phyloP scores from a whole-genome alignment of 805 yeast species.

The Debaryomyces tyrocola region DNA sequence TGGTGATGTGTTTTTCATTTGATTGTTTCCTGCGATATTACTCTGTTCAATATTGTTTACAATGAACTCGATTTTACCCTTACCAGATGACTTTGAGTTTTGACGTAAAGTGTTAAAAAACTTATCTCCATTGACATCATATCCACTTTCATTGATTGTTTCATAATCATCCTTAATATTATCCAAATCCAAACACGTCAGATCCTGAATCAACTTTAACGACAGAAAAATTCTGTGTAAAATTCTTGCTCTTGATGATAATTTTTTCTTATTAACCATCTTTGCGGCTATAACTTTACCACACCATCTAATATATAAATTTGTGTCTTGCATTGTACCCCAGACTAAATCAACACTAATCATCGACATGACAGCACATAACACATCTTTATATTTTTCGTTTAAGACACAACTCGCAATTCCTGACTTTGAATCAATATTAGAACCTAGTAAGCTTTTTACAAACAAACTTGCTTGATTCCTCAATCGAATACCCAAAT shows the following conservation, averaged over 20 bases:
- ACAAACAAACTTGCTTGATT: constrained; percentile 73
- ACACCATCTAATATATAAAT: constrained; percentile 71
- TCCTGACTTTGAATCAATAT: constrained; percentile 30
- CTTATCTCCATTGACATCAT: constrained; percentile 38
- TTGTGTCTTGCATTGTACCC: constrained; percentile 89
- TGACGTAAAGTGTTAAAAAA: constrained; percentile 17
- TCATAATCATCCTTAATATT: constrained; percentile 37
- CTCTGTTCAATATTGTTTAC: constrained; percentile 12
- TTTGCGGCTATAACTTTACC: constrained; percentile 71
- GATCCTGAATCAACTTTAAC: constrained; percentile 72
- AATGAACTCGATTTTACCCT: constrained; percentile 26
- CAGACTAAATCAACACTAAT: constrained; percentile 84
- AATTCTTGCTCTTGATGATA: constrained; percentile 74
- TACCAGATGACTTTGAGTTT: constrained; percentile 7
- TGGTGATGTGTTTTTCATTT: constrained; percentile 28
- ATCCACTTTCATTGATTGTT: constrained; percentile 22
- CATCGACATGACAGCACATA: constrained; percentile 83
- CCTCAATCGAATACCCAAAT: constrained; percentile 71
- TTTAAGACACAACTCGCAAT: constrained; percentile 48
- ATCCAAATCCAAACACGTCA: constrained; percentile 51
- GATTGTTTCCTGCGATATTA: constrained; percentile 1
- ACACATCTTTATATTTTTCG: constrained; percentile 77
- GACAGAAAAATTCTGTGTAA: constrained; percentile 79
- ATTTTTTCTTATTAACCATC: constrained; percentile 59
- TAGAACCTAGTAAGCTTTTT: constrained; percentile 48